Conservation (phyloP, 2,329 filamentous ascomycete species). For the Penicillium verrucosum region DNA sequence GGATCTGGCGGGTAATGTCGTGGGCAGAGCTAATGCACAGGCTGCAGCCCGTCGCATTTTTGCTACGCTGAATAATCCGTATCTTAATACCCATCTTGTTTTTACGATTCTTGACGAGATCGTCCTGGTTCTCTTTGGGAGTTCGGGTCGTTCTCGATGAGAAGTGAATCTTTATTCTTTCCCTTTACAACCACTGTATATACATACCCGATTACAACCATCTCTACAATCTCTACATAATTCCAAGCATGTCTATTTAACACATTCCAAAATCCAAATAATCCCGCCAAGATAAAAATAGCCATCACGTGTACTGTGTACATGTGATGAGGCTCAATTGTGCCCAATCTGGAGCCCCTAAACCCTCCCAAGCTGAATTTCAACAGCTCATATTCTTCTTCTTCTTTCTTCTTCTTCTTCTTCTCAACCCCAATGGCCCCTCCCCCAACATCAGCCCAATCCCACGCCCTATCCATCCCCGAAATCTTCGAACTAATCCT, state of each 20-base stretch:
- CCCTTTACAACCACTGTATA: not conserved
- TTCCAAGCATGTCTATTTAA: not conserved
- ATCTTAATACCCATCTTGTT: slow-evolving; percentile 73
- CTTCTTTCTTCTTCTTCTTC: not conserved
- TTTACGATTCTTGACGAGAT: slow-evolving; percentile 72
- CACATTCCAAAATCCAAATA: not conserved
- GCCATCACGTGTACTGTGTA: not conserved
- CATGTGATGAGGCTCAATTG: not conserved
- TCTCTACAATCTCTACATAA: not conserved
- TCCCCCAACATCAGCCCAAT: not conserved
- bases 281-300: not conserved
- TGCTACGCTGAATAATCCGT: slow-evolving; percentile 84
- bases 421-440: not conserved
- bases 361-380: not conserved
- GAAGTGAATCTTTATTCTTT: not conserved
- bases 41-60: slow-evolving; percentile 84
- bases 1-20: slow-evolving; percentile 87
- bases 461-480: not conserved
- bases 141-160: slow-evolving; percentile 13
- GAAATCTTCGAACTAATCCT: slow-evolving; percentile 8
- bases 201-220: not conserved
- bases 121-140: slow-evolving; percentile 61
- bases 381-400: not conserved
- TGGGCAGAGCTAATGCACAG: slow-evolving; percentile 87
- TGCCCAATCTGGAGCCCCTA: not conserved